Evolutionary conservation across 202 grass and related monocot species (phyloP), one percentile per base, ranked within the genome.

Genomic region (Panicum virgatum): DNA sequence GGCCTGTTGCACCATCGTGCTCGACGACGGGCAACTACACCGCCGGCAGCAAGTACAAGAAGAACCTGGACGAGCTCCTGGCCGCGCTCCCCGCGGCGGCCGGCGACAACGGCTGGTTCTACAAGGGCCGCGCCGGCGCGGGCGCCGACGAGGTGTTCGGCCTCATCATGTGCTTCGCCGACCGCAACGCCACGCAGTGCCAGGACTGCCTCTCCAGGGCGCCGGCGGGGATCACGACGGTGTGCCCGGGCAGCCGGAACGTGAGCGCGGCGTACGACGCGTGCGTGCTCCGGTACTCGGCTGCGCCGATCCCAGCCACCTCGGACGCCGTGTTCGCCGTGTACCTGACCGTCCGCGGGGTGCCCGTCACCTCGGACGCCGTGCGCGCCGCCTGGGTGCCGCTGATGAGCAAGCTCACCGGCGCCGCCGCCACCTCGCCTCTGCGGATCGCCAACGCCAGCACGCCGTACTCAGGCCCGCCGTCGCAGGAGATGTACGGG

Each of bases 31-130:
- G 3, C 14, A 42, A 70, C 76, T 80, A 84, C 64, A 78, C 71
- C 0, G 20, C 3, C 15, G 44, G 23, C 20, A 77, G 71, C 72
- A 22, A 27, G 8, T 86, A 72, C 56, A 3, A 68, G 4, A 26
- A 29, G 72, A 89, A 86, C 68, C 77, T 89, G 18, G 29, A 66
- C 16, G 9, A 70, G 29, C 57, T 89, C n/a, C 72, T 89, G 2
- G 0, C 23, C 13, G 16, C 30, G 23, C 72, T 89, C 32, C 23
- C 87, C 3, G 0, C 5, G 16, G 29, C 27, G 1, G 43, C 87
- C 8, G 3, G 6, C 4, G 22, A 34, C 47, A 62, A 71, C 63
- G 23, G 50, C 2, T 64, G 78, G 51, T 86, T 76, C 83, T 30
- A 72, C 53, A 86, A 64, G 2, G 9, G 32, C n/a, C 20, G 1